Evolutionary conservation across 257 asterid species (phyloP), one percentile per base, ranked within the genome.

Genomic region (Capsicum rhomboideum): DNA sequence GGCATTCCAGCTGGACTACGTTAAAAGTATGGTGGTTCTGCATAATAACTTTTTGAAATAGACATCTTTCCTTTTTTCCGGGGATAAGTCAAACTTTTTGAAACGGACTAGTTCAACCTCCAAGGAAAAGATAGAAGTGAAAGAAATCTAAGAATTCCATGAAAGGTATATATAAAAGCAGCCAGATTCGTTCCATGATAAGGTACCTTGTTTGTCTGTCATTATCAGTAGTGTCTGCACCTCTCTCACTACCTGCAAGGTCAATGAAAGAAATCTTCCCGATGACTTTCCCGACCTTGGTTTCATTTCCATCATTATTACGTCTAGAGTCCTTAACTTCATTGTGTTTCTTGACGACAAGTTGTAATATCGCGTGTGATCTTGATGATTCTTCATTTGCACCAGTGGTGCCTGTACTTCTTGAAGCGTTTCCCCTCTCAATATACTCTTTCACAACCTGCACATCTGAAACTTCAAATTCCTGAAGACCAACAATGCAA

Each of bases 211-310:
- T 97, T 87, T 95, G 99, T 80, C 98, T 92, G 88, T 97, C 99
- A 89, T 95, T 97, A 89, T 97, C 99, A 64, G 99, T 97, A 31
- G 99, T 97, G 88, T 97, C 99, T 21, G 99, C 99, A 84, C 99
- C 99, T 88, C 99, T 94, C 88, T 97, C 99, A 78, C 99, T 97
- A 64, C 99, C 99, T 86, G 99, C 99, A 87, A 97, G 99, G 91
- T 97, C 99, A 89, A 97, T 97, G 85, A 97, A 97, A 87, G 99
- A 97, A 78, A 97, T 92, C 89, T 97, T 97, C 86, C 99, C 99
- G 6, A 97, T 94, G 74, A 95, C 96, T 90, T 91, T 97, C 90
- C 96, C 99, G 13, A 52, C 83, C 88, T 90, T 92, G 78, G 96
- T 75, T 46, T 94, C 99, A 89, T 95, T 95, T 85, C 50, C 97